Percentiles rank a stretch among this genome's conserved stretches.
Evolutionary conservation across 164 flowering plant genomes (phyloP).

Genomic region (Liriodendron chinense): DNA sequence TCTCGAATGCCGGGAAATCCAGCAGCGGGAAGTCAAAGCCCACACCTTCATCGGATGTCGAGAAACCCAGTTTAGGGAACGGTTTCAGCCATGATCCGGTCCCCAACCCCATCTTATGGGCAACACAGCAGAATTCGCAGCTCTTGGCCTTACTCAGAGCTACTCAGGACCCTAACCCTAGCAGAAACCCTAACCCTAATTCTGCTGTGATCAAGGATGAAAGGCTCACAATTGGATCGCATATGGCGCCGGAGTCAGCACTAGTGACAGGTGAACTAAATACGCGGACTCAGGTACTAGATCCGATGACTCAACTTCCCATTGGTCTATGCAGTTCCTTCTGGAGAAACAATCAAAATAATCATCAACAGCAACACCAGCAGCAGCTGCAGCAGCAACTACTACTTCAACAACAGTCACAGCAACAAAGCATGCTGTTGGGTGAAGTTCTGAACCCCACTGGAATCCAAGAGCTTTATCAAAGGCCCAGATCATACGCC

Average conservation of each 20-base stretch:
- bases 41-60: constrained; percentile 10
- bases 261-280: constrained; percentile 13
- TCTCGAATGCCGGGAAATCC: constrained; percentile 20
- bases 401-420: neutral
- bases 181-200: constrained; percentile 16
- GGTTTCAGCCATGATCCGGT: constrained; percentile 21
- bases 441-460: constrained; percentile 22
- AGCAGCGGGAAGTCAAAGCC: constrained; percentile 22
- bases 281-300: constrained; percentile 27
- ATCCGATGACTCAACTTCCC: constrained; percentile 29
- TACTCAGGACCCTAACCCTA: constrained; percentile 36
- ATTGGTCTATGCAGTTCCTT: constrained; percentile 23
- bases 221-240: constrained; percentile 28
- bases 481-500: constrained; percentile 40
- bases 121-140: constrained; percentile 33
- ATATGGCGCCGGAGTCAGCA: constrained; percentile 19
- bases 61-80: constrained; percentile 18
- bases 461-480: constrained; percentile 43
- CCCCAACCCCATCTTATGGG: constrained; percentile 35
- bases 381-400: constrained; percentile 14
- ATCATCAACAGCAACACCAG: constrained; percentile 12
- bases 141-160: constrained; percentile 36
- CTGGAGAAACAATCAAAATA: constrained; percentile 33
- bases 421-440: constrained; percentile 2
- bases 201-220: constrained; percentile 23